Evolutionary conservation across 805 yeast species (phyloP).

Genomic region (Lachancea kluyveri): DNA sequence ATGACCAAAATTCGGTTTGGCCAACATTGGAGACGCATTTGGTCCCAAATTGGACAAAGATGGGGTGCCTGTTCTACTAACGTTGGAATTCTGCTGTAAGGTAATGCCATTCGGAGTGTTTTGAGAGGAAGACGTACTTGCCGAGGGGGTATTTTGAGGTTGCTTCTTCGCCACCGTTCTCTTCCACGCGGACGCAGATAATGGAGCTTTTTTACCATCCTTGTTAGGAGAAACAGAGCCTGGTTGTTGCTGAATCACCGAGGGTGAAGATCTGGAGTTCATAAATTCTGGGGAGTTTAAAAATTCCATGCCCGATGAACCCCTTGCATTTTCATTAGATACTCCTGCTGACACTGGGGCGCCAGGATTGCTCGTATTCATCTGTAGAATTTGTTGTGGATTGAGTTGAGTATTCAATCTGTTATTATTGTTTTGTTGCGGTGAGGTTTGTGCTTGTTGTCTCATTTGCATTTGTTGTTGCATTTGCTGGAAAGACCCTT

Average conservation of each 20-base stretch:
- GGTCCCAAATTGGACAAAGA: constrained; percentile 3
- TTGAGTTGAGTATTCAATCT: constrained; percentile 8
- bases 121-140: constrained; percentile 11
- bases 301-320: constrained; percentile 15
- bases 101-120: constrained; percentile 12
- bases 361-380: too few species aligned
- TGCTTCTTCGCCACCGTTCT: constrained; percentile 7
- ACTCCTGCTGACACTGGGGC: neutral
- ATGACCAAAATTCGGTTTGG: constrained; percentile 3
- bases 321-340: constrained; percentile 7
- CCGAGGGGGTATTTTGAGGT: constrained; percentile 12
- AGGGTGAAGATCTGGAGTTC: constrained; percentile 11
- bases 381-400: too few species aligned
- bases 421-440: constrained; percentile 6
- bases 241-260: constrained; percentile 5
- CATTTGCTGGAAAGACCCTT: constrained; percentile 22
- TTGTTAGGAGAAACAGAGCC: constrained; percentile 14
- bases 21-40: constrained; percentile 9
- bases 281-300: constrained; percentile 16
- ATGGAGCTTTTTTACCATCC: constrained; percentile 9
- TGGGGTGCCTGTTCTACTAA: constrained; percentile 21
- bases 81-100: constrained; percentile 4
- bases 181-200: constrained; percentile 5
- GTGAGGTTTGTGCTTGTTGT: constrained; percentile 14
- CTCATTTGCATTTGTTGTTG: constrained; percentile 27